A percentile compares a stretch with the other conserved stretches of the same genome.
Conservation (phyloP, 176 grass and related monocot species). For the Thalia dealbata region DNA sequence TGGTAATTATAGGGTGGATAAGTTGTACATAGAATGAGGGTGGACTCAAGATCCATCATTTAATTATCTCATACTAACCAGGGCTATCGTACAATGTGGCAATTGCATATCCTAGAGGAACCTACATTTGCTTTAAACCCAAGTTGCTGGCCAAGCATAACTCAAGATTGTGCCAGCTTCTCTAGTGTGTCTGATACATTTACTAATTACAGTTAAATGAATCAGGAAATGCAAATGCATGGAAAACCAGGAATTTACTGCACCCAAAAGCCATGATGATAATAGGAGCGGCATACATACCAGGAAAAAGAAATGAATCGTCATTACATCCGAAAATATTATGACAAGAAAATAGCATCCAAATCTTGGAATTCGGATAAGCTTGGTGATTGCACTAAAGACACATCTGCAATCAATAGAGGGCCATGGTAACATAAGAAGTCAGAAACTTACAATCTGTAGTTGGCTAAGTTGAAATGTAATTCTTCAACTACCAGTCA, state of each 20-base stretch:
- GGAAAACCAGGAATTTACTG: not conserved
- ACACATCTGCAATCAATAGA: conserved; percentile 61
- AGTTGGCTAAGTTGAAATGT: not conserved
- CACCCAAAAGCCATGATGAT: not conserved
- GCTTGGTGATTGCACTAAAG: conserved; percentile 84
- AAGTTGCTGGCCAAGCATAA: too few species aligned
- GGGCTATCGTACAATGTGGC: too few species aligned
- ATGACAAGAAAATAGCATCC: conserved; percentile 97
- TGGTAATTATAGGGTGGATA: too few species aligned
- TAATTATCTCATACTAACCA: too few species aligned
- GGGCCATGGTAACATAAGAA: not conserved
- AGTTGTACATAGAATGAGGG: too few species aligned
- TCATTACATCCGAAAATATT: conserved; percentile 91
- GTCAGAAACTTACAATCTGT: not conserved
- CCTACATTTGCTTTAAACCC: too few species aligned
- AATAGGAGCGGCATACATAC: conserved; percentile 40
- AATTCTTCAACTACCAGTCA: too few species aligned
- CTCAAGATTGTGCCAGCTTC: too few species aligned
- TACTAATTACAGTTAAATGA: not conserved
- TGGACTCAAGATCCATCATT: too few species aligned
- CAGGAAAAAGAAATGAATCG: conserved; percentile 99
- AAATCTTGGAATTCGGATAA: conserved; percentile 57
- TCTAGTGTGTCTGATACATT: not conserved
- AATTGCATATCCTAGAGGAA: too few species aligned
- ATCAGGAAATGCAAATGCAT: not conserved